Base-by-base conservation (phyloP, 176 grass and related monocot genomes). In the Tillandsia leiboldiana region DNA sequence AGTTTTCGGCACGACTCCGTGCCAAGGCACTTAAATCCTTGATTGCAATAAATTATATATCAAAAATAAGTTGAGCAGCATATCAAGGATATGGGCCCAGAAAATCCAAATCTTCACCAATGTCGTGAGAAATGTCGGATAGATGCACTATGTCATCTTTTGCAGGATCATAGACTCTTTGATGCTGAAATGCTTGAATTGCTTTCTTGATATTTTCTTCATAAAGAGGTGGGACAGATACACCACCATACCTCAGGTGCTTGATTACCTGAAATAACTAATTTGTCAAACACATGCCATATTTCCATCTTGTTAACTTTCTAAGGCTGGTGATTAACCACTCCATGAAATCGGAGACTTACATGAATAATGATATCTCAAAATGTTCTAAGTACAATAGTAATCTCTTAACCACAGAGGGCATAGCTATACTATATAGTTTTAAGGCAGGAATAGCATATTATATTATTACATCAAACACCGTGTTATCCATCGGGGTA, bases 1-100 rank as follows among this genome's bases (percentile, higher is more conserved):
- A n/a, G n/a, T n/a, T n/a, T n/a, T n/a, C n/a, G n/a, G n/a, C n/a
- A n/a, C n/a, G n/a, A n/a, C n/a, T n/a, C 23, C 23, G 1, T 24
- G 0, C 23, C 23, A 24, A 0, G 23, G 23, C 23, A 24, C 23
- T 24, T 24, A 24, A 24, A 24, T 24, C 23, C 23, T 24, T 42
- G 3, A 42, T 6, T n/a, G n/a, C 5, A 42, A 42, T 42, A 42
- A 6, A 42, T 42, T 42, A 42, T 42, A 8, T 42, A 42, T 6
- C 33, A 42, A 42, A 3, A 0, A 7, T 42, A 42, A 42, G 33
- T 42, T 42, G 7, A 79, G 50, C 13, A 51, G 29, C 11, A 75
- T 51, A 51, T 67, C 63, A 84, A 96, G 88, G 92, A 96, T 96
- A 92, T 96, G 92, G 92, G 79, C 92, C 92, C 61, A 96, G 67